Evolutionary conservation across 2,329 filamentous ascomycete genomes (phyloP), one percentile per base, ranked within the genome.

Genomic region (Fusarium devonianum): DNA sequence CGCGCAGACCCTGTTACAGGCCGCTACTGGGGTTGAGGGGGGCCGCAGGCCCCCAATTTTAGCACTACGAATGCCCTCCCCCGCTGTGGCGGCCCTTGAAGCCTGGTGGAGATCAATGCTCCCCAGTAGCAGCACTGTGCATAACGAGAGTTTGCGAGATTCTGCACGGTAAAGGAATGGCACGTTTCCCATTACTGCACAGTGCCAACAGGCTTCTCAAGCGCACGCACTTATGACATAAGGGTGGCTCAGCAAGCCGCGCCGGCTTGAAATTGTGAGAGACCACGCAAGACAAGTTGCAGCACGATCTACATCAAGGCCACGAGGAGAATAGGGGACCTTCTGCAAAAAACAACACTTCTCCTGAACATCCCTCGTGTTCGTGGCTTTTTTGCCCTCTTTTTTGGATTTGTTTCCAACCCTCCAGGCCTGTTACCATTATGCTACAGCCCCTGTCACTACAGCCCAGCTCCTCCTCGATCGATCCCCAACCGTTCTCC

Each of bases 221-320:
- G 30, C 54, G 22, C 55, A 54, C 56, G 49, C 47, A 53, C 43
- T 65, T 63, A 65, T 65, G 63, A 66, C 63, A 66, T 66, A 66
- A 64, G 63, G 62, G 63, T 66, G 63, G 61, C 63, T 66, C 59
- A 64, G 61, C 59, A 49, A 49, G 52, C 51, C 43, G 55, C 46
- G 47, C 47, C 43, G 46, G 43, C 42, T 19, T 65, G 44, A 66
- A 66, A 66, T 63, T 66, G 59, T 63, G 63, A 62, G 60, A 63
- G 61, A 65, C 58, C 63, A 66, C 63, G 63, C 63, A 65, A 65
- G 63, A 63, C 63, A 63, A 59, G 32, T 60, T 39, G 42, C 52
- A 46, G 42, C 28, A 60, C 48, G 60, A 64, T 63, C 62, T 52
- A 60, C 56, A 58, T 54, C 43, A 49, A 63, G 61, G 60, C 60